A percentile compares a stretch with the other conserved stretches of the same genome.
Evolutionary conservation across 352 stramenopile species (phyloP).

Genomic region (Pythium sp.): DNA sequence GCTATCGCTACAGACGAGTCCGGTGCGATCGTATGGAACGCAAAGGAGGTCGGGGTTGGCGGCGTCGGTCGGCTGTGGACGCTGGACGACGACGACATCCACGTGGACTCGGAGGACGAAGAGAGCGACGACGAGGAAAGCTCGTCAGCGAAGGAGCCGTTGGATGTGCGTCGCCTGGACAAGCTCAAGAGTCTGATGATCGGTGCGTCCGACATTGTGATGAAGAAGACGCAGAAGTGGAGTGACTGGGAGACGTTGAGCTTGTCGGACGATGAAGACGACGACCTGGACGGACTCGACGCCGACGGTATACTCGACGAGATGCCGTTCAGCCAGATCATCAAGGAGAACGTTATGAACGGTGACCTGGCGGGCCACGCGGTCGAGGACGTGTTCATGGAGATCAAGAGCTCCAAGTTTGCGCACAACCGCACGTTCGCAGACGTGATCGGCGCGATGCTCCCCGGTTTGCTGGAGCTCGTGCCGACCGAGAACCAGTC

Average conservation of each 20-base stretch:
- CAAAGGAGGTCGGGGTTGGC: conserved; percentile 59
- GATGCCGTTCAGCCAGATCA: conserved; percentile 69
- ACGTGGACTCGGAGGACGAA: conserved; percentile 66
- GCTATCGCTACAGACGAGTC: conserved; percentile 3
- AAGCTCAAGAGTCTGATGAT: conserved; percentile 76
- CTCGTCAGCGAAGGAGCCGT: conserved; percentile 23
- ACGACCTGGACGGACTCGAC: conserved; percentile 54
- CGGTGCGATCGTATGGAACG: conserved; percentile 48
- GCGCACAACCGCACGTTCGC: conserved; percentile 88
- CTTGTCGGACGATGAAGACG: conserved; percentile 74
- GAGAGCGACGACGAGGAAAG: conserved; percentile 39
- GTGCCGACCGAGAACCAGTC: conserved; percentile 51
- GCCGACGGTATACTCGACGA: conserved; percentile 36
- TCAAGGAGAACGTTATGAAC: conserved; percentile 79
- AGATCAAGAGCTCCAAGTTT: conserved; percentile 94
- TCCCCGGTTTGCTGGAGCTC: conserved; percentile 68
- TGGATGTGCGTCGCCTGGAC: conserved; percentile 32
- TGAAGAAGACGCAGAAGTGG: conserved; percentile 55
- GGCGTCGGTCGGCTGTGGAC: conserved; percentile 80
- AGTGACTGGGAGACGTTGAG: conserved; percentile 80
- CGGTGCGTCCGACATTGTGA: conserved; percentile 58
- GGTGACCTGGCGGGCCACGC: conserved; percentile 72
- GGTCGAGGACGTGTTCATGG: conserved; percentile 90
- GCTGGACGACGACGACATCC: conserved; percentile 80
- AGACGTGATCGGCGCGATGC: conserved; percentile 73